These are phyloP conservation scores for Psidium guajava DNA, from an alignment of 345 rosid genomes.

Conservation along the genomic window DNA sequence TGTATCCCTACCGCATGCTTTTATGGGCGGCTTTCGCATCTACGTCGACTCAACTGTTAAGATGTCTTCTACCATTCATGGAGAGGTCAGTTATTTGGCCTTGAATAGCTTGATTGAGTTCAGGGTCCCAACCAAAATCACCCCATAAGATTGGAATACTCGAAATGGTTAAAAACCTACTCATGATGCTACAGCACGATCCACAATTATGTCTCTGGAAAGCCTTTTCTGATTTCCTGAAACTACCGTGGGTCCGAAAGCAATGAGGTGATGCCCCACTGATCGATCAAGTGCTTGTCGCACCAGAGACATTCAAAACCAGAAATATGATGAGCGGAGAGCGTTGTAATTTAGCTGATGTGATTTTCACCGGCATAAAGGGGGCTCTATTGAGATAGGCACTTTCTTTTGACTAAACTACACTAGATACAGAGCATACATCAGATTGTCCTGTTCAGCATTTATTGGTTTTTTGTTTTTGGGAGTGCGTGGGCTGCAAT, in stretches of 20 bases:
- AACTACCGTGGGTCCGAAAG: neutral
- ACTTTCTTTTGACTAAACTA: neutral
- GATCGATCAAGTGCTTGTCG: neutral
- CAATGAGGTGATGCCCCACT: neutral
- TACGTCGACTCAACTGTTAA: neutral
- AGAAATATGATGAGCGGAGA: neutral
- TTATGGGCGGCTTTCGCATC: neutral
- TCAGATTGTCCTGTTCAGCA: neutral
- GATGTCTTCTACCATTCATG: neutral
- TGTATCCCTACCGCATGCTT: neutral
- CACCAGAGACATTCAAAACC: neutral
- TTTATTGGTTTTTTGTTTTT: neutral
- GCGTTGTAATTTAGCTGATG: neutral
- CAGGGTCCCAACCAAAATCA: neutral
- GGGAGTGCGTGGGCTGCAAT: neutral
- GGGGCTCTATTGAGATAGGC: neutral
- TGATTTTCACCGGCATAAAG: neutral
- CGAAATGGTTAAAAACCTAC: neutral
- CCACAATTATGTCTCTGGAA: neutral
- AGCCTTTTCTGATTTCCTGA: neutral
- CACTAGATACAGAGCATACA: neutral
- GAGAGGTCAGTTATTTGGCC: neutral
- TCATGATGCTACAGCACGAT: neutral
- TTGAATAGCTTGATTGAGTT: neutral
- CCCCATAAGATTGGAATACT: neutral